These are phyloP conservation scores for Colletotrichum sp. DNA, from an alignment of 2,329 filamentous ascomycete genomes.

Conservation along the genomic window DNA sequence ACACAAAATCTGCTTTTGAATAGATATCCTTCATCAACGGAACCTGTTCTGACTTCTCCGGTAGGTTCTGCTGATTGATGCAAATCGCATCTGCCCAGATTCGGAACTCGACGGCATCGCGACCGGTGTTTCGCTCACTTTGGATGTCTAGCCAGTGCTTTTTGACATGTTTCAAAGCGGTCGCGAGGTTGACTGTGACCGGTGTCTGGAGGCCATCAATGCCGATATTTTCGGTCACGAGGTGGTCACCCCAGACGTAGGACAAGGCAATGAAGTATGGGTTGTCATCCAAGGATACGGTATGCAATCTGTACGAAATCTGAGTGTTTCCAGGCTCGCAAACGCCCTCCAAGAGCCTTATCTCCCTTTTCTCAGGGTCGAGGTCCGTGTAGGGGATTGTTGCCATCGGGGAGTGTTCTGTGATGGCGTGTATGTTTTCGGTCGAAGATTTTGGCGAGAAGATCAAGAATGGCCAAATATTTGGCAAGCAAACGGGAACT, in stretches of 20 bases:
- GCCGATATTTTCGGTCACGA: background rate
- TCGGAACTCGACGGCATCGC: background rate
- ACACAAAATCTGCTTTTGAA: background rate
- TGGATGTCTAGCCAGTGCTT: background rate
- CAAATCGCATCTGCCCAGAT: background rate
- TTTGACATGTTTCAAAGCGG: background rate
- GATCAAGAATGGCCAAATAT: background rate
- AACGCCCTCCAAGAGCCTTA: background rate
- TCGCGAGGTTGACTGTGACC: background rate
- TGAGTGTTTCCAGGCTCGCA: background rate
- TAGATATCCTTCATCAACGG: background rate
- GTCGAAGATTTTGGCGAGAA: background rate
- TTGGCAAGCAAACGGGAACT: background rate
- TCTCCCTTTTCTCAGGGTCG: background rate
- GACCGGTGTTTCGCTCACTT: background rate
- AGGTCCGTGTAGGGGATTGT: background rate
- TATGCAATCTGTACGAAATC: background rate
- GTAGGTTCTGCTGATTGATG: background rate
- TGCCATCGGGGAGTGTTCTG: background rate
- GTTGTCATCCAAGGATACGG: background rate
- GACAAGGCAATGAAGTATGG: background rate
- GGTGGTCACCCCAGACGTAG: background rate
- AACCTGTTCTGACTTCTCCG: background rate
- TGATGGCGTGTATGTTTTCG: background rate
- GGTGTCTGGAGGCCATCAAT: background rate